Conservation (phyloP, 1,284 basidiomycete genomes). For the Pisolithus thermaeus region DNA sequence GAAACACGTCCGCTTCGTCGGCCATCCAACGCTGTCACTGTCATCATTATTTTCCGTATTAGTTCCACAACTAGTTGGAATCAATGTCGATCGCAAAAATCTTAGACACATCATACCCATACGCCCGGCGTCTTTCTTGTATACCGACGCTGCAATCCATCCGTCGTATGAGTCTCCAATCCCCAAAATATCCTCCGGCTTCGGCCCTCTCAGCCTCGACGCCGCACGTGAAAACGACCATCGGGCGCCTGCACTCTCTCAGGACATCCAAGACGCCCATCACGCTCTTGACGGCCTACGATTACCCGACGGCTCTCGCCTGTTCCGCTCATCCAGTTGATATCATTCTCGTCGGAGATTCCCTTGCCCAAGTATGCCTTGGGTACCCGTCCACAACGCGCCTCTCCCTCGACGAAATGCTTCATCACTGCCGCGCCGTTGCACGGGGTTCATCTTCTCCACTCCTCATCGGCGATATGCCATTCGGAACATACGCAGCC, state of each 20-base stretch:
- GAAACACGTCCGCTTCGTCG: no score
- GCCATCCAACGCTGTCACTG: background rate
- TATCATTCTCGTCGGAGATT: slow-evolving; percentile 84
- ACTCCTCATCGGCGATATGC: slow-evolving; percentile 91
- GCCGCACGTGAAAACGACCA: slow-evolving; percentile 71
- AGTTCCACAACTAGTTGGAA: background rate
- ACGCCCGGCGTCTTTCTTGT: slow-evolving; percentile 1
- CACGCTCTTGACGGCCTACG: slow-evolving; percentile 89
- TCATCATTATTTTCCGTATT: background rate
- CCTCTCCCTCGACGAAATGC: slow-evolving; percentile 85
- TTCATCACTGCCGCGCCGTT: slow-evolving; percentile 84
- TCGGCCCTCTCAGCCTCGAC: slow-evolving; percentile 1
- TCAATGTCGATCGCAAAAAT: background rate
- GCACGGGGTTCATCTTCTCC: slow-evolving; percentile 74
- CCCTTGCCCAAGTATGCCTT: slow-evolving; percentile 88
- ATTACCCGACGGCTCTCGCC: slow-evolving; percentile 80
- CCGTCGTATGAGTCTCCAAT: slow-evolving; percentile 23
- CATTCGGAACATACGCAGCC: slow-evolving; percentile 84
- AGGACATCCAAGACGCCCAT: slow-evolving; percentile 65
- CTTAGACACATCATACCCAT: background rate
- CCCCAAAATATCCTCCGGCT: slow-evolving; percentile 2
- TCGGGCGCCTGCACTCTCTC: slow-evolving; percentile 63
- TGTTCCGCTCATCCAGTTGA: slow-evolving; percentile 63
- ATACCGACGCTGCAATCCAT: background rate
- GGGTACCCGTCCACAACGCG: slow-evolving; percentile 83